Conservation (phyloP, 495 filamentous ascomycete genomes). For the Beverwykella pulmonaria region DNA sequence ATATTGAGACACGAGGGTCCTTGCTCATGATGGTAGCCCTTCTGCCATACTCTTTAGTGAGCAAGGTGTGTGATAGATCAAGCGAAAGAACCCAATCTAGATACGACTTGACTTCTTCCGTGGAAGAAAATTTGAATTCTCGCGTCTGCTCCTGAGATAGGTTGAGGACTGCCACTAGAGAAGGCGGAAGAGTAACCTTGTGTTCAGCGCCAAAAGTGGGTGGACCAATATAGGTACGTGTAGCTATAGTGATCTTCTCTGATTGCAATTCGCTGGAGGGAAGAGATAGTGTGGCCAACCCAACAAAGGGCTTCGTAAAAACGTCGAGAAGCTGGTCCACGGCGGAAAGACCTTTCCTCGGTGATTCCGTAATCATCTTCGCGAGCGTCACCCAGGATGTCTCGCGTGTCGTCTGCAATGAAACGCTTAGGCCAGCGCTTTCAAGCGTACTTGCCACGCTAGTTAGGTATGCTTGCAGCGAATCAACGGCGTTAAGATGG, state of each 20-base stretch:
- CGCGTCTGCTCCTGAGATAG: slow-evolving; percentile 20
- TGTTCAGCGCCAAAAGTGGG: slow-evolving; percentile 55
- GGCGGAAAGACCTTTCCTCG: slow-evolving; percentile 13
- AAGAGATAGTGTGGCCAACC: slow-evolving; percentile 36
- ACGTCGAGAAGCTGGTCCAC: slow-evolving; percentile 24
- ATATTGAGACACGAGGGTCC: neutral
- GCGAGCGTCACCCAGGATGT: slow-evolving; percentile 17
- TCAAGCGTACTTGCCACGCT: slow-evolving; percentile 47
- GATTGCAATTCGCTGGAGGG: slow-evolving; percentile 34
- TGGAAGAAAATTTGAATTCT: slow-evolving; percentile 27
- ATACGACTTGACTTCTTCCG: slow-evolving; percentile 22
- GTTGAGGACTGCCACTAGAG: slow-evolving; percentile 9
- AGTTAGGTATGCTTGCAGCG: slow-evolving; percentile 47
- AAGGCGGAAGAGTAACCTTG: slow-evolving; percentile 47
- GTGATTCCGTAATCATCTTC: neutral
- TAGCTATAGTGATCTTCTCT: slow-evolving; percentile 48
- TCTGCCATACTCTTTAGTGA: slow-evolving; percentile 7
- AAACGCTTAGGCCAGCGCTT: slow-evolving; percentile 47
- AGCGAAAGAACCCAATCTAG: slow-evolving; percentile 30
- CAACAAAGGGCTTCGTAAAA: slow-evolving; percentile 39
- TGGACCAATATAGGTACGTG: slow-evolving; percentile 50
- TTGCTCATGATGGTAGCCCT: neutral
- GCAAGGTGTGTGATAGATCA: slow-evolving; percentile 23
- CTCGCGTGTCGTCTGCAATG: slow-evolving; percentile 12
- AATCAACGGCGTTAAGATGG: slow-evolving; percentile 55